Evolutionary conservation across 805 yeast species (phyloP).

Genomic region (Vanderwaltozyma yarrowii): DNA sequence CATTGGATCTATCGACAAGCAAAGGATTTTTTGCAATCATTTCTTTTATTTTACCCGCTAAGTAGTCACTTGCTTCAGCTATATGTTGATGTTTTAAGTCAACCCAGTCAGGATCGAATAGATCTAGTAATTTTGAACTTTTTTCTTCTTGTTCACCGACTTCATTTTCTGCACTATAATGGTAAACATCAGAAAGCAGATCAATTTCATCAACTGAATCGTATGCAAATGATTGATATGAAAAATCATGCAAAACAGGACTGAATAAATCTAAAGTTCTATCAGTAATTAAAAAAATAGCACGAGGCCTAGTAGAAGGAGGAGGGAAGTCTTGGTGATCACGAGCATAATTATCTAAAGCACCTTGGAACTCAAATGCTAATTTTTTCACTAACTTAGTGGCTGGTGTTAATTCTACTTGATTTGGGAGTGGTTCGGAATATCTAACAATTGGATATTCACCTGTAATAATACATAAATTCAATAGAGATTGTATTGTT

Average conservation of each 20-base stretch:
- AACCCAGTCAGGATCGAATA: conserved; percentile 59
- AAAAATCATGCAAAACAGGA: conserved; percentile 81
- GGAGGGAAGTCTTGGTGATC: conserved; percentile 53
- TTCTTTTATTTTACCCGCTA: conserved; percentile 49
- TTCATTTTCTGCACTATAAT: conserved; percentile 48
- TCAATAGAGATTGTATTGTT: conserved; percentile 57
- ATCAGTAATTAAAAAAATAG: conserved; percentile 69
- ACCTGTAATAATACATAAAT: conserved; percentile 67
- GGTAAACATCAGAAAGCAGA: conserved; percentile 36
- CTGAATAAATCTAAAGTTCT: conserved; percentile 75
- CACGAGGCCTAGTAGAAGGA: conserved; percentile 51
- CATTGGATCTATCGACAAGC: conserved; percentile 56
- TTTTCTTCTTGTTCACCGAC: conserved; percentile 34
- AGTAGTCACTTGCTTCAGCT: conserved; percentile 56
- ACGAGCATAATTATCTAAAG: conserved; percentile 68
- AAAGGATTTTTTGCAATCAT: conserved; percentile 65
- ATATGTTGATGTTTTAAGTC: conserved; percentile 65
- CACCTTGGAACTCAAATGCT: conserved; percentile 61
- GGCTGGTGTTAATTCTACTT: conserved; percentile 41
- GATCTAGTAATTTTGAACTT: conserved; percentile 42
- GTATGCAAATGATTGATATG: conserved; percentile 85
- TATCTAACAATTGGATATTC: conserved; percentile 83
- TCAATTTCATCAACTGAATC: conserved; percentile 49
- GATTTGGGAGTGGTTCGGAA: conserved; percentile 41
- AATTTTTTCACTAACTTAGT: conserved; percentile 54